Conservation (phyloP, 495 filamentous ascomycete genomes). For the Penicillium angulare region DNA sequence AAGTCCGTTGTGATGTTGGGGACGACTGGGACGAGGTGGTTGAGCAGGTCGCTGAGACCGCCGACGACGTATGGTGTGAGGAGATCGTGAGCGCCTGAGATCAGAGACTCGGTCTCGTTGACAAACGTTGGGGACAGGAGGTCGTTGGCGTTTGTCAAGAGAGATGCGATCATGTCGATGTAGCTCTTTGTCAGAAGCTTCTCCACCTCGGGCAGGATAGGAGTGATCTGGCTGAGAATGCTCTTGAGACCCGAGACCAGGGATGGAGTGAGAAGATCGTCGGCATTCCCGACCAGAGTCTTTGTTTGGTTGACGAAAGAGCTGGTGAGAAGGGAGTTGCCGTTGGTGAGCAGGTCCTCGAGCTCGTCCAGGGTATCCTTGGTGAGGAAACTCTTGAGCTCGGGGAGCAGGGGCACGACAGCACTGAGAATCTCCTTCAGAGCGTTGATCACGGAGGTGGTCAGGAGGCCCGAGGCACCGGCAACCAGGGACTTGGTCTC, state of each 20-base stretch:
- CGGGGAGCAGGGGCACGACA: conserved; percentile 25
- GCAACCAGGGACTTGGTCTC: conserved; percentile 18
- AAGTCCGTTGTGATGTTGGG: conserved; percentile 26
- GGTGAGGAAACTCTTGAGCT: conserved; percentile 28
- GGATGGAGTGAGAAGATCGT: conserved; percentile 33
- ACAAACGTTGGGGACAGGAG: conserved; percentile 38
- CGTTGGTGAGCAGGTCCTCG: conserved; percentile 30
- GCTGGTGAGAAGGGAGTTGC: conserved; percentile 31
- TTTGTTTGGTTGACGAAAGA: conserved; percentile 27
- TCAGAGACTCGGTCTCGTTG: conserved; percentile 37
- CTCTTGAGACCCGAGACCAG: conserved; percentile 37
- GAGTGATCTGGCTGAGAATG: conserved; percentile 33
- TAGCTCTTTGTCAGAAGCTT: conserved; percentile 33
- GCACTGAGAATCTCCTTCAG: conserved; percentile 33
- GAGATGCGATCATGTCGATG: conserved; percentile 26
- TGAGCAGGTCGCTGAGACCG: conserved; percentile 29
- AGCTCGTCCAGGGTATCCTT: conserved; percentile 30
- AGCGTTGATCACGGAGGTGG: conserved; percentile 16
- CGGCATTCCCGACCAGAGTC: conserved; percentile 7
- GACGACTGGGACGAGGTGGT: conserved; percentile 31
- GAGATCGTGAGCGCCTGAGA: conserved; percentile 41
- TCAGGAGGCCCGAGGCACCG: conserved; percentile 18
- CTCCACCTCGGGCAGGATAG: conserved; percentile 30
- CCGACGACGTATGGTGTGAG: conserved; percentile 28
- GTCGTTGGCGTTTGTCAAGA: conserved; percentile 30